Evolutionary conservation across 2,329 filamentous ascomycete genomes (phyloP).

Genomic region (Rhynchosporium secalis): DNA sequence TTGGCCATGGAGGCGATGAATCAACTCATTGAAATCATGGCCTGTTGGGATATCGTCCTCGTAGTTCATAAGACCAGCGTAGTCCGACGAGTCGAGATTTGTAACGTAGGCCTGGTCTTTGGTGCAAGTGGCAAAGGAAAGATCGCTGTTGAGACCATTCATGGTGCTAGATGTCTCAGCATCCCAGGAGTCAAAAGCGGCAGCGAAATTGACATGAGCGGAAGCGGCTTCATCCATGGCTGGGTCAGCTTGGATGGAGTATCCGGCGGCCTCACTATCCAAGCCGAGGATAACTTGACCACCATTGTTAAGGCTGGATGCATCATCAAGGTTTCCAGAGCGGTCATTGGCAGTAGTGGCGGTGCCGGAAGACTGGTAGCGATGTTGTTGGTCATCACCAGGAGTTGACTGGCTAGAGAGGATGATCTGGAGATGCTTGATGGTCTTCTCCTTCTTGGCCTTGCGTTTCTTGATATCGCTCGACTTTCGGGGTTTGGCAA

Average conservation of each 20-base stretch:
- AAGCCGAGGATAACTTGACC: not conserved
- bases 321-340: not conserved
- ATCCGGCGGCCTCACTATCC: not conserved
- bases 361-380: not conserved
- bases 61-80: not conserved
- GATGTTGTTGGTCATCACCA: not conserved
- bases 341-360: not conserved
- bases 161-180: not conserved
- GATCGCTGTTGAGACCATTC: not conserved
- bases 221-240: not conserved
- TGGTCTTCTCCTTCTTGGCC: not conserved
- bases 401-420: not conserved
- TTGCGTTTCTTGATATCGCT: slow-evolving; percentile 10
- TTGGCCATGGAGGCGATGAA: too few species aligned
- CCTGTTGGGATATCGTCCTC: not conserved
- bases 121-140: not conserved
- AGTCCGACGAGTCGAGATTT: not conserved
- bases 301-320: not conserved
- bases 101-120: not conserved
- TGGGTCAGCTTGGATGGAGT: not conserved
- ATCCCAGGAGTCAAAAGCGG: not conserved
- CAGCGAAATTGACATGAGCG: not conserved
- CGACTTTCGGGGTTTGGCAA: slow-evolving; percentile 1
- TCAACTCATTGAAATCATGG: not conserved
- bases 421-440: not conserved